These are phyloP conservation scores for Vitis rupestris DNA, from an alignment of 164 flowering plant genomes.

Conservation along the genomic window DNA sequence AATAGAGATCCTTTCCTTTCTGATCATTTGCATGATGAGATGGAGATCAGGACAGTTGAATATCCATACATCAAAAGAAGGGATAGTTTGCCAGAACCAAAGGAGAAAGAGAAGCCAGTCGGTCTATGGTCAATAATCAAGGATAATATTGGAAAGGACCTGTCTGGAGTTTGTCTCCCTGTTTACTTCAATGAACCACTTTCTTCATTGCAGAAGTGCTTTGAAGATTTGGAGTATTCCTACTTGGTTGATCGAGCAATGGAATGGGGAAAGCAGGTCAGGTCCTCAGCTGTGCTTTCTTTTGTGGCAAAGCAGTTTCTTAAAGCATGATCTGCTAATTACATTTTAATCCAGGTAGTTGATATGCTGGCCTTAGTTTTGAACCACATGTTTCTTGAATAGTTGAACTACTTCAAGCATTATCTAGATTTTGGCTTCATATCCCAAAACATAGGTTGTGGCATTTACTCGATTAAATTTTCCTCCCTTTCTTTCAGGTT, in stretches of 20 bases:
- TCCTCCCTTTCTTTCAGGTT: no score
- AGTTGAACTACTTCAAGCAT: background rate
- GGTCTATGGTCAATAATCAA: slow-evolving; percentile 97
- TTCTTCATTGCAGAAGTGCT: slow-evolving; percentile 95
- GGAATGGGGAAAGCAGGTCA: slow-evolving; percentile 98
- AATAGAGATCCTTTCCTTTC: slow-evolving; percentile 53
- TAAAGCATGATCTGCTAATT: slow-evolving; percentile 30
- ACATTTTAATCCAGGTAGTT: slow-evolving; percentile 23
- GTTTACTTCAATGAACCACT: slow-evolving; percentile 98
- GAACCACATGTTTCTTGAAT: background rate
- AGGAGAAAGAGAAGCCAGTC: slow-evolving; percentile 94
- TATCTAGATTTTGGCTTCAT: background rate
- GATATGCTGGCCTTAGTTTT: slow-evolving; percentile 12
- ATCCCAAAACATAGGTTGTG: no score
- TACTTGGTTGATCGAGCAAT: slow-evolving; percentile 87
- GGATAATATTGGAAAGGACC: slow-evolving; percentile 97
- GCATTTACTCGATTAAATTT: no score
- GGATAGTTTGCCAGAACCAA: slow-evolving; percentile 90
- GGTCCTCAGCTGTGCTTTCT: slow-evolving; percentile 34
- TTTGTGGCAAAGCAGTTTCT: slow-evolving; percentile 29
- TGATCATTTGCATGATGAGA: slow-evolving; percentile 45
- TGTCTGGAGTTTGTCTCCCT: slow-evolving; percentile 98
- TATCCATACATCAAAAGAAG: slow-evolving; percentile 85
- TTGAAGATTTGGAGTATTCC: slow-evolving; percentile 97
- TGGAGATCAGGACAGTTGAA: slow-evolving; percentile 47